Base-by-base conservation (phyloP, 78 protist genomes). In the Cyanophora paradoxa region DNA sequence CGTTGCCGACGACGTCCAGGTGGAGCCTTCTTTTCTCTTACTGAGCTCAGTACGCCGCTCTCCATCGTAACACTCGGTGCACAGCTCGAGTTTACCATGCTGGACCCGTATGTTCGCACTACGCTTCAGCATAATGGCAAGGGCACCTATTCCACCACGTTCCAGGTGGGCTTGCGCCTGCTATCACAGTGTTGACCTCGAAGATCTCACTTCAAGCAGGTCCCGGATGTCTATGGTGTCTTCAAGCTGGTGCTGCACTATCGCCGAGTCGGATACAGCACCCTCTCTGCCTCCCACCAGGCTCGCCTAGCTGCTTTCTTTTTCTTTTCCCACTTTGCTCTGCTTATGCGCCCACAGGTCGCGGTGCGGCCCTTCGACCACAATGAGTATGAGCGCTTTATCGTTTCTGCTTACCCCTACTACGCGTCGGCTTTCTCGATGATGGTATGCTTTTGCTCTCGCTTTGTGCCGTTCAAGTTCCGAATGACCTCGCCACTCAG, bases 161-260 rank as follows among this genome's bases (percentile, higher is more conserved):
- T 86, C 75, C 50, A 54, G 57, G 52, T 44, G 52, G n/a, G 52
- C 13, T 44, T 10, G n/a, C 13, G 52, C 52, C 52, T 13, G 10
- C 52, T 44, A 44, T 16, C 52, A 44, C 10, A 13, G n/a, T 44
- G 52, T 44, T 44, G 52, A 44, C n/a, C 10, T 13, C 13, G n/a
- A 44, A 44, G n/a, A 44, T 44, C 10, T 44, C 52, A 44, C n/a
- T 44, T 44, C 52, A n/a, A n/a, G n/a, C 52, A 44, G 52, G 66
- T 77, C 8, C 94, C 94, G 64, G 94, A 90, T 61, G 89, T 84
- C 70, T 86, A 86, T 79, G 94, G 94, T 41, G 81, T 86, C 64
- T 90, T 71, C 82, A 75, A 81, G 65, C 77, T 90, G 74, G 70
- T 57, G 41, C 42, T 84, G 42, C 37, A 72, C 50, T 79, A 86